These are phyloP conservation scores for Ilex asprella DNA, from an alignment of 257 asterid genomes.

Conservation along the genomic window DNA sequence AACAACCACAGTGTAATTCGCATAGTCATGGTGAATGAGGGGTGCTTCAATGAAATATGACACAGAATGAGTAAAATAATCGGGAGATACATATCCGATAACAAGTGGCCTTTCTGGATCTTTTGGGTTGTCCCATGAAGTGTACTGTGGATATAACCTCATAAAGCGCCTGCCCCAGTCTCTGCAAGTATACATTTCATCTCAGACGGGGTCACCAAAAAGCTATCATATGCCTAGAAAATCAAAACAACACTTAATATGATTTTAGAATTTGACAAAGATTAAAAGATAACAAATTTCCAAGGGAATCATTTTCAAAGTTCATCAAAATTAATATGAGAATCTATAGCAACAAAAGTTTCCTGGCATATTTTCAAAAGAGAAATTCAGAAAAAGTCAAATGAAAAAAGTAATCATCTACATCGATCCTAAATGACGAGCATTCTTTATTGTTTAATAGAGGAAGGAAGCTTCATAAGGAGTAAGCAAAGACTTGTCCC, in stretches of 20 bases:
- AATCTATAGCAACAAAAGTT: too few species aligned
- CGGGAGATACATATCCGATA: conserved; percentile 98
- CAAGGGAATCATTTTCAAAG: too few species aligned
- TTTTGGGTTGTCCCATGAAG: conserved; percentile 88
- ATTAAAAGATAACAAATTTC: background rate
- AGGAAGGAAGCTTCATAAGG: too few species aligned
- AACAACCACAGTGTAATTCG: conserved; percentile 81
- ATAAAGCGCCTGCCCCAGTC: conserved; percentile 98
- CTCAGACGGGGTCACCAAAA: conserved; percentile 9
- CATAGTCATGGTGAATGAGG: conserved; percentile 63
- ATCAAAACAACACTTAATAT: background rate
- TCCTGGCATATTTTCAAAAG: too few species aligned
- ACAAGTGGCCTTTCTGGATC: conserved; percentile 81
- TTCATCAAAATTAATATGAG: too few species aligned
- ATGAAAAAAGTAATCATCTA: too few species aligned
- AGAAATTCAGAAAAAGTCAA: too few species aligned
- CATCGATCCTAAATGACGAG: too few species aligned
- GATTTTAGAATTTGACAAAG: background rate
- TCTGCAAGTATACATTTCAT: conserved; percentile 45
- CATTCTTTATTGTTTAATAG: too few species aligned
- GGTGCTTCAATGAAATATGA: conserved; percentile 97
- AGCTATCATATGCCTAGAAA: background rate
- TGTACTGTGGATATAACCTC: conserved; percentile 73
- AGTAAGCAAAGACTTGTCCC: too few species aligned
- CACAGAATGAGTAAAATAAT: conserved; percentile 97